Percentiles rank a stretch among this genome's conserved stretches.
phyloP scores from a whole-genome alignment of 345 rosid species.

The Rhodamnia rubescens region DNA sequence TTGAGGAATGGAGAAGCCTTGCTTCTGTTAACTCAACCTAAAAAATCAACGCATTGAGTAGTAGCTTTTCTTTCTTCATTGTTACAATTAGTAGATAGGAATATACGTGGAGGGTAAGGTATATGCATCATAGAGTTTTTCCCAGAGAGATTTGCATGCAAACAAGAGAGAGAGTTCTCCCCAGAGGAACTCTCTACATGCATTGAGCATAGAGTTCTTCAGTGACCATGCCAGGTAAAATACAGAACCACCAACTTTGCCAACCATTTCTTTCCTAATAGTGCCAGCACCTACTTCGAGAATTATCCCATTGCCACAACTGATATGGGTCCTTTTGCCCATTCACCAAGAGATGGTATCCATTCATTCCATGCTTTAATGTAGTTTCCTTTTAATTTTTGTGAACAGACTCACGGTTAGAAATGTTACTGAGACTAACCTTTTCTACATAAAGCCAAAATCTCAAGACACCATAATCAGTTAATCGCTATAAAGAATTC shows the following conservation, averaged over 20 bases:
- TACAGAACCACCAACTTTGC: background rate
- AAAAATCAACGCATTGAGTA: background rate
- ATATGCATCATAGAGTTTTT: background rate
- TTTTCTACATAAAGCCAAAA: background rate
- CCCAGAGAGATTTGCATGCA: background rate
- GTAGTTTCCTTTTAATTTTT: background rate
- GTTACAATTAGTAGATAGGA: background rate
- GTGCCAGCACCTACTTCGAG: background rate
- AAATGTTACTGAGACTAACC: background rate
- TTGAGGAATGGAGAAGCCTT: background rate
- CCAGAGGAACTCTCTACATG: background rate
- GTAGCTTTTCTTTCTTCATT: background rate
- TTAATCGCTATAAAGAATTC: background rate
- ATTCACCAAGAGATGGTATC: background rate
- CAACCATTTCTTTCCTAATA: background rate
- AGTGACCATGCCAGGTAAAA: background rate
- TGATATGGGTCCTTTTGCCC: background rate
- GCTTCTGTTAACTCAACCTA: background rate
- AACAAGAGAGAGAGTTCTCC: background rate
- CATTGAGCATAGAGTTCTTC: background rate
- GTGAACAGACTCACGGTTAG: background rate
- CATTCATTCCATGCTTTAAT: background rate
- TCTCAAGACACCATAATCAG: background rate
- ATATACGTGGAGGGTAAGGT: background rate
- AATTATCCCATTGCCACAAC: background rate